Base-by-base conservation (phyloP, 441 rosid species). In the Bruguiera hainesii region DNA sequence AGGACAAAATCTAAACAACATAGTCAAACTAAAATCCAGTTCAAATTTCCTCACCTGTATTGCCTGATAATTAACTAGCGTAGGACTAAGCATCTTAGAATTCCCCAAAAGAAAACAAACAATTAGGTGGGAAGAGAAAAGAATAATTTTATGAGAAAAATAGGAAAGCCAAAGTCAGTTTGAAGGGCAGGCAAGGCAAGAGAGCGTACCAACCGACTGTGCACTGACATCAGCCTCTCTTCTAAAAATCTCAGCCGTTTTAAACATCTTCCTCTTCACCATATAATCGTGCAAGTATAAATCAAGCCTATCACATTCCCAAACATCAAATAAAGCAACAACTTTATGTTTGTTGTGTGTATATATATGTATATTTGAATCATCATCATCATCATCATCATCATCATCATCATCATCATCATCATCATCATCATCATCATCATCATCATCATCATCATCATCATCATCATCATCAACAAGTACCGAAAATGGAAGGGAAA, bases 241-340 rank as follows among this genome's bases (percentile, higher is more conserved):
- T 60, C 68, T 73, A 65, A 85, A 85, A 64, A 63, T 63, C 65
- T 78, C 77, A 49, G 90, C 90, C 61, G 86, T 80, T 46, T 29
- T 58, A 58, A 78, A 75, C 76, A 80, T 58, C 20, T 83, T 78
- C 63, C 72, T 75, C 76, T 80, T 83, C 70, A 76, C 66, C 66
- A 85, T 51, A 70, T 85, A 85, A 79, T 85, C 90, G 48, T 78
- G 82, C 78, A 85, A 62, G 75, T 83, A 85, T 64, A 71, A 73
- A 21, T 85, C 81, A 63, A 85, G 51, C 81, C 90, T 85, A 70
- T 25, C 20, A 30, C 20, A 64, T 20, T 0, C 4, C 23, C 10
- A 19, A 68, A 61, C 61, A 50, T 29, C 57, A 64, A 57, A 58
- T 56, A 46, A 60, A 69, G 18, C 28, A 56, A 48, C 16, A 21